Evolutionary conservation across 2,329 filamentous ascomycete genomes (phyloP).

Genomic region (Venturia asperata): DNA sequence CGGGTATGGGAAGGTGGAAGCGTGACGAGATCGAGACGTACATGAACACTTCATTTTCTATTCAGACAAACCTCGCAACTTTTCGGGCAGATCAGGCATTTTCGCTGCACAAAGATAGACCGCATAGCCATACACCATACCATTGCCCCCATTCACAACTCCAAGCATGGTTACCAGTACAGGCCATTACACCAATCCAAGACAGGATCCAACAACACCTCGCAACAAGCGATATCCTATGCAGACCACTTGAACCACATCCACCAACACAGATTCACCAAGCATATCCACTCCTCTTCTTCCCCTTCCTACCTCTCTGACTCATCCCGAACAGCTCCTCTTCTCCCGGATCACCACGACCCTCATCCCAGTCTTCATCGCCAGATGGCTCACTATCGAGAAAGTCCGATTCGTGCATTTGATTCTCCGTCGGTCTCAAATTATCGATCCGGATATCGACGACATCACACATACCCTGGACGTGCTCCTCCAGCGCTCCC

Average conservation of each 20-base stretch:
- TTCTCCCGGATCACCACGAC: background rate
- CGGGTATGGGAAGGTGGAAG: too few relatives aligned
- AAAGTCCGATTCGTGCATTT: constrained; percentile 67
- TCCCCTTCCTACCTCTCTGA: constrained; percentile 21
- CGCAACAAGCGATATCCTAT: background rate
- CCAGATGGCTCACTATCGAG: constrained; percentile 54
- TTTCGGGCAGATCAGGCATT: too few relatives aligned
- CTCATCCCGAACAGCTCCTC: constrained; percentile 4
- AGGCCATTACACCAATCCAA: background rate
- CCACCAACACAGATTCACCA: constrained; percentile 28
- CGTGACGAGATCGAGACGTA: too few relatives aligned
- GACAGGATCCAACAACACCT: background rate
- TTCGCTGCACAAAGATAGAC: too few relatives aligned
- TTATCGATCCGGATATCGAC: constrained; percentile 71
- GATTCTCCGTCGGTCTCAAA: constrained; percentile 60
- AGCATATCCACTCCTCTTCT: constrained; percentile 31
- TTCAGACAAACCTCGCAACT: too few relatives aligned
- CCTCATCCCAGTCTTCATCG: constrained; percentile 48
- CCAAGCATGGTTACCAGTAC: background rate
- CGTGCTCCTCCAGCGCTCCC: constrained; percentile 30
- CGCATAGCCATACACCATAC: too few relatives aligned
- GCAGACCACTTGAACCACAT: background rate
- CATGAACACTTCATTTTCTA: too few relatives aligned
- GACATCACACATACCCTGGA: constrained; percentile 63
- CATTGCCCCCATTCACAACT: too few relatives aligned